These are phyloP conservation scores for Mrakia blollopis DNA, from an alignment of 768 basidiomycete genomes.

Conservation along the genomic window DNA sequence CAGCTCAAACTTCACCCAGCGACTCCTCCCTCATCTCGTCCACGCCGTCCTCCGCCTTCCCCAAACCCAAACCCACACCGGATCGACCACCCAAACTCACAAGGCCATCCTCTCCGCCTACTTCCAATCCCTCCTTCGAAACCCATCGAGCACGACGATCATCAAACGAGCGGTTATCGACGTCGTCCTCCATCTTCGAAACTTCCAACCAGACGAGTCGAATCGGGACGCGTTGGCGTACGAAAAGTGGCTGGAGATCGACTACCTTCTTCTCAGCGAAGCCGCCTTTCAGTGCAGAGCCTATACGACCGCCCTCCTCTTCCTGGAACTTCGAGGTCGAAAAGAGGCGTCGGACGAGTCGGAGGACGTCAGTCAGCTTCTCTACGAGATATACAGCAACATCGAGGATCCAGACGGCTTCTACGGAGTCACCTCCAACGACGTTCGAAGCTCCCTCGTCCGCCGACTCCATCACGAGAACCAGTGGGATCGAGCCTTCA, in stretches of 20 bases:
- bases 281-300: constrained; percentile 73
- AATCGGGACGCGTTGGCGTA: constrained; percentile 41
- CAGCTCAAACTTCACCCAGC: constrained; percentile 58
- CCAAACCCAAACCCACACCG: background rate
- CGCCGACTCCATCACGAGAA: constrained; percentile 86
- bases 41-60: constrained; percentile 54
- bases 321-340: constrained; percentile 56
- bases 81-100: background rate
- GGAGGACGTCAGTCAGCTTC: constrained; percentile 47
- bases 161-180: constrained; percentile 60
- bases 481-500: constrained; percentile 86
- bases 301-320: constrained; percentile 83
- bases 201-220: constrained; percentile 50
- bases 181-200: constrained; percentile 71
- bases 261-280: constrained; percentile 64
- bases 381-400: constrained; percentile 88
- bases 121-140: constrained; percentile 55
- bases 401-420: constrained; percentile 99
- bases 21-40: constrained; percentile 69
- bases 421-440: constrained; percentile 75
- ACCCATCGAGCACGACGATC: constrained; percentile 35
- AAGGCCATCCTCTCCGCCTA: constrained; percentile 49
- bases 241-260: constrained; percentile 68
- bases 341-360: background rate
- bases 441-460: constrained; percentile 73